Evolutionary conservation across 2,329 filamentous ascomycete genomes (phyloP), one percentile per base, ranked within the genome.

Genomic region (Fusarium penzigii): DNA sequence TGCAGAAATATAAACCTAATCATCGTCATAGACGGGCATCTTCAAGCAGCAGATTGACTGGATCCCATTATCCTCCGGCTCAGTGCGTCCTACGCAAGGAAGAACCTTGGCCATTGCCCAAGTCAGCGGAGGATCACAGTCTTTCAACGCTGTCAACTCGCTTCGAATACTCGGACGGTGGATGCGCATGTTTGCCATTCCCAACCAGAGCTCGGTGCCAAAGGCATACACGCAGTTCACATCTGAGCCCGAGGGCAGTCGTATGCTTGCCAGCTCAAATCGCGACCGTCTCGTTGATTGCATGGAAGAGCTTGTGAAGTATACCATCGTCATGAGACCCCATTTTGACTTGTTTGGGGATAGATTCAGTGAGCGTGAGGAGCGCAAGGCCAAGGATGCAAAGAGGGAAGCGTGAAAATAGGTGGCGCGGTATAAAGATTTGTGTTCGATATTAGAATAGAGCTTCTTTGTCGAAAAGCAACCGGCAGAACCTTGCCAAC

Each of bases 11-110:
- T 42, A 13, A 42, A 42, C 7, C 46, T 48, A 36, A 49, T 39
- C 39, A 9, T 25, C n/a, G 46, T 16, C 39, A 47, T 1, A 25
- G 75, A 87, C 84, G 0, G 83, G 78, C 5, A 80, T 87, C 0
- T 88, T 88, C 75, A 88, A 88, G 57, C 85, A 86, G 57, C 84
- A 88, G 57, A 87, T 88, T 44, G 85, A 88, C 66, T 88, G 85
- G 86, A 85, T 88, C 39, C 85, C 85, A 0, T 72, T 88, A 0
- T 78, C 74, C 2, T 80, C 80, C 0, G 84, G 85, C 20, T 81
- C 80, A 9, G 79, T 88, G 0, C 80, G 85, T 1, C 85, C 84
- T 0, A 88, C 85, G 0, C 85, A 88, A 69, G 85, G 85, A 34
- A 77, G 84, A 1, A 88, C 84, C 0, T 72, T 88, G 1, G 79